phyloP scores from a whole-genome alignment of 108 stramenopile species.

The Cyclotella baltica region DNA sequence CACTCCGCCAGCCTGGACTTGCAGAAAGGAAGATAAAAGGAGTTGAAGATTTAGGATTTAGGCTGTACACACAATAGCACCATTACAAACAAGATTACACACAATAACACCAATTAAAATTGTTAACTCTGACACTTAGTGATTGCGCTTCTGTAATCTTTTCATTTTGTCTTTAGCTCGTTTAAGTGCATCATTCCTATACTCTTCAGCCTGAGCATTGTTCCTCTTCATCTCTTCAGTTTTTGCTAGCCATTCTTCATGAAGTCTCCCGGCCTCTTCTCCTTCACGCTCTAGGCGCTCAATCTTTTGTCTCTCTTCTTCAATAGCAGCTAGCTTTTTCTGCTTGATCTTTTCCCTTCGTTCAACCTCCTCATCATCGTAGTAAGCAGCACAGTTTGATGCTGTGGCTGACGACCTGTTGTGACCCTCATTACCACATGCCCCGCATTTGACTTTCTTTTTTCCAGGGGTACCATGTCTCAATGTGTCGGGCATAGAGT shows the following conservation, averaged over 20 bases:
- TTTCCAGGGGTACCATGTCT: slow-evolving; percentile 14
- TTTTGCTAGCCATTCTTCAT: slow-evolving; percentile 29
- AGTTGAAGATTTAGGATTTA: no score
- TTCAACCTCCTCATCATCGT: slow-evolving; percentile 50
- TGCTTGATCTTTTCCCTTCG: slow-evolving; percentile 43
- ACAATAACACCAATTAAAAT: no score
- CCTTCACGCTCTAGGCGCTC: slow-evolving; percentile 32
- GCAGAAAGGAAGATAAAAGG: no score
- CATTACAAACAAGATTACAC: no score
- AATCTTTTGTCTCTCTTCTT: slow-evolving; percentile 27
- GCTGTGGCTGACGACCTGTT: slow-evolving; percentile 56
- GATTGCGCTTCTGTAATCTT: slow-evolving; percentile 45
- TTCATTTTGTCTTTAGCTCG: slow-evolving; percentile 38
- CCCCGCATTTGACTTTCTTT: slow-evolving; percentile 44
- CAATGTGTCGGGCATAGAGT: not conserved
- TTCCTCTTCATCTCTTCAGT: slow-evolving; percentile 25
- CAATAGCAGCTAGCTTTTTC: slow-evolving; percentile 40
- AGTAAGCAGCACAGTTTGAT: slow-evolving; percentile 52
- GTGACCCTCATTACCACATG: slow-evolving; percentile 59
- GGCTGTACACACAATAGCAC: no score
- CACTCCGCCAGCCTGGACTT: no score
- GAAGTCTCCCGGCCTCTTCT: slow-evolving; percentile 15
- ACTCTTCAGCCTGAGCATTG: slow-evolving; percentile 22
- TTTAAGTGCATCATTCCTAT: slow-evolving; percentile 45
- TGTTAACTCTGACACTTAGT: not conserved